Percentiles rank a stretch among this genome's conserved stretches.
phyloP scores from a whole-genome alignment of 257 asterid genomes.

The Euphrasia confusa region DNA sequence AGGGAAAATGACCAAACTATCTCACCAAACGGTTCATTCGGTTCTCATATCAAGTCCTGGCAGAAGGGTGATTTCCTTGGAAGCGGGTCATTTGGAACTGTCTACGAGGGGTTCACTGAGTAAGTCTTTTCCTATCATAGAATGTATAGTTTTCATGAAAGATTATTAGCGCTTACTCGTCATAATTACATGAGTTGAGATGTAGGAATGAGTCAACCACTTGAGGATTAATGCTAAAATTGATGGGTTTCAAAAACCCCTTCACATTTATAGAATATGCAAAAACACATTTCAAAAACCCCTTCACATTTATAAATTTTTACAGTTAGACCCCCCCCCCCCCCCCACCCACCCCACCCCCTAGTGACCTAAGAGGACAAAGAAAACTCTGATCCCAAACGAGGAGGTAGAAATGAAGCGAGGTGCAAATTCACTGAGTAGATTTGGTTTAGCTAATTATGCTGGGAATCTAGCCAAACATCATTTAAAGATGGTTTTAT shows the following conservation, averaged over 20 bases:
- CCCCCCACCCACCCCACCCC: no score
- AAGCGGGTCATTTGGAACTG: slow-evolving; percentile 60
- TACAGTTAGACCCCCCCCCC: no score
- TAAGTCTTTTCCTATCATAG: slow-evolving; percentile 29
- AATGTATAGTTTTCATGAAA: background rate
- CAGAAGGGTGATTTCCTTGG: slow-evolving; percentile 63
- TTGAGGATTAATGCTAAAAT: background rate
- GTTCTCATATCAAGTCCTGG: slow-evolving; percentile 42
- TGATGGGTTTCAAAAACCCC: background rate
- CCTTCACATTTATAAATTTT: no score
- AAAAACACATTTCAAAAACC: slow-evolving; percentile 1
- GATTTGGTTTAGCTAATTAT: background rate
- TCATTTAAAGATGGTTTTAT: slow-evolving; percentile 7
- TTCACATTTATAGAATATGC: no score
- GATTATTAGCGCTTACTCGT: slow-evolving; percentile 1
- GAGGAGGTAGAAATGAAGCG: no score
- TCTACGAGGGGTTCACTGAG: slow-evolving; percentile 60
- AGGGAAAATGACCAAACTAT: slow-evolving; percentile 27
- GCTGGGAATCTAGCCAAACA: background rate
- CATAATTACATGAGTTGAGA: background rate
- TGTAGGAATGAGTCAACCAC: background rate
- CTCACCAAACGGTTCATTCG: slow-evolving; percentile 39
- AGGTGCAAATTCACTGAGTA: slow-evolving; percentile 3
- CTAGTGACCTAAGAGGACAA: no score
- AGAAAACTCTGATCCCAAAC: no score